Percentiles rank a stretch among this genome's conserved stretches.
Conservation (phyloP, 768 basidiomycete genomes). For the Pluteus cervinus region DNA sequence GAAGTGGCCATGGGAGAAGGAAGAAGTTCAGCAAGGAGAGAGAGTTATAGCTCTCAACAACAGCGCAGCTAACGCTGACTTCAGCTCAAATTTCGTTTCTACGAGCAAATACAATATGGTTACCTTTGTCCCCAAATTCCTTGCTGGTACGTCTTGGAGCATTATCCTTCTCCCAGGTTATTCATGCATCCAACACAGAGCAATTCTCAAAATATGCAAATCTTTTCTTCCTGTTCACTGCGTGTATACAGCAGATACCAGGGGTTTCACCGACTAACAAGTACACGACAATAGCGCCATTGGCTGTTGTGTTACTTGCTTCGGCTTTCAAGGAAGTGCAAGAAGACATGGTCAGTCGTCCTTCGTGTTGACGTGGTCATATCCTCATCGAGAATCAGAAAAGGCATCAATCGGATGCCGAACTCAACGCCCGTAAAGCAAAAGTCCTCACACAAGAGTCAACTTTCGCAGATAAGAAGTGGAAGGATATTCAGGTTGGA, state of each 20-base stretch:
- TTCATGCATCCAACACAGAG: slow-evolving; percentile 40
- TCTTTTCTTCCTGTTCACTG: slow-evolving; percentile 97
- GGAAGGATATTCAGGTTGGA: slow-evolving; percentile 88
- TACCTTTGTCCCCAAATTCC: slow-evolving; percentile 90
- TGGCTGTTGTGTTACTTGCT: slow-evolving; percentile 82
- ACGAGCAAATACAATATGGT: slow-evolving; percentile 92
- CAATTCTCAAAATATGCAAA: slow-evolving; percentile 99
- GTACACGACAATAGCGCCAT: slow-evolving; percentile 92
- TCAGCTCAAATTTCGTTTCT: slow-evolving; percentile 76
- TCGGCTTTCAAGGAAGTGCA: slow-evolving; percentile 95
- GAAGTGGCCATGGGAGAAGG: slow-evolving; percentile 85
- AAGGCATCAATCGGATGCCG: slow-evolving; percentile 92
- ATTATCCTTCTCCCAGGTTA: neutral
- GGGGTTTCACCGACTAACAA: slow-evolving; percentile 93
- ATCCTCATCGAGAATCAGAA: slow-evolving; percentile 52
- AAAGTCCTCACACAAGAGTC: slow-evolving; percentile 65
- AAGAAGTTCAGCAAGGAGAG: slow-evolving; percentile 60
- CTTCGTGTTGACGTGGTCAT: slow-evolving; percentile 1
- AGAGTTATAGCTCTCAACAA: slow-evolving; percentile 83
- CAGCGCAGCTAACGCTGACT: slow-evolving; percentile 56
- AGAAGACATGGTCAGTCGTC: slow-evolving; percentile 76
- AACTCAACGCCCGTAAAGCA: slow-evolving; percentile 78
- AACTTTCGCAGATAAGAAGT: slow-evolving; percentile 69
- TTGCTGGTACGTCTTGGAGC: slow-evolving; percentile 58
- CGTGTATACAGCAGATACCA: slow-evolving; percentile 95